These are phyloP conservation scores for Tulasnella sp. DNA, from an alignment of 768 basidiomycete genomes.

Conservation along the genomic window DNA sequence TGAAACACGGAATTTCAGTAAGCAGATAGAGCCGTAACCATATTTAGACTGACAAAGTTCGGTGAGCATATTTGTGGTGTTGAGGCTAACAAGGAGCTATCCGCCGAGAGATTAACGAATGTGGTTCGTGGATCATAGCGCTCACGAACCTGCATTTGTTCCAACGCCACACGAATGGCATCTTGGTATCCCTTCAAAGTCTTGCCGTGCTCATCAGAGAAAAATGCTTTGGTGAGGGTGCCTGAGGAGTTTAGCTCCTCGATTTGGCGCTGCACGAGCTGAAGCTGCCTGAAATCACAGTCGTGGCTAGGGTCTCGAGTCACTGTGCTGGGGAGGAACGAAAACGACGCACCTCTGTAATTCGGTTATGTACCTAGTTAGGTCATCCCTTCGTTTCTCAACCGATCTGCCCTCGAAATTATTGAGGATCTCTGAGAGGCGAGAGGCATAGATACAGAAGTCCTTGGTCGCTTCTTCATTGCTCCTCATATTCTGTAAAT, in stretches of 20 bases:
- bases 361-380: background rate
- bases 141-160: background rate
- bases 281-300: background rate
- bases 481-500: background rate
- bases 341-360: background rate
- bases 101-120: background rate
- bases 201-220: background rate
- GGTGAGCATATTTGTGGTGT: background rate
- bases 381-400: background rate
- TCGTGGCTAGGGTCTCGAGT: background rate
- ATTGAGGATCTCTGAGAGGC: background rate
- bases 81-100: background rate
- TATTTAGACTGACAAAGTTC: background rate
- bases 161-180: background rate
- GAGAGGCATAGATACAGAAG: background rate
- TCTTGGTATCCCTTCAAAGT: background rate
- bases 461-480: background rate
- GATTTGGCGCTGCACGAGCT: background rate
- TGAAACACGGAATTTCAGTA: background rate
- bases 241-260: background rate
- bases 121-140: background rate
- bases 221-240: background rate
- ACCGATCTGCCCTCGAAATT: background rate
- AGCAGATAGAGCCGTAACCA: background rate
- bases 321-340: background rate